Percentiles rank a stretch among this genome's conserved stretches.
These are phyloP conservation scores for Phoma sp. DNA, from an alignment of 2,329 filamentous ascomycete genomes.

Conservation along the genomic window DNA sequence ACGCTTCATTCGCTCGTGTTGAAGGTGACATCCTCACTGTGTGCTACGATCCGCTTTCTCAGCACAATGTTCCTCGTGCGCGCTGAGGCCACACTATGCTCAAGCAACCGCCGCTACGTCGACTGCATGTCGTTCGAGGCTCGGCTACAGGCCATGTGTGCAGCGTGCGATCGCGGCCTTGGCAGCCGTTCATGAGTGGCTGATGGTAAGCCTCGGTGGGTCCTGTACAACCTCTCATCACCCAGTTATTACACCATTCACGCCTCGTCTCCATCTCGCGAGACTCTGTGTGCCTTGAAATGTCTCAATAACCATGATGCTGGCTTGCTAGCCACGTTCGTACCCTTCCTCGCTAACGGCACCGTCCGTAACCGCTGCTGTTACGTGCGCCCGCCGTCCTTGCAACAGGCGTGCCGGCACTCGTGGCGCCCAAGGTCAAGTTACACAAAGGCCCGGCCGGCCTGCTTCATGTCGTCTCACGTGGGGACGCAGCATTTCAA, in stretches of 20 bases:
- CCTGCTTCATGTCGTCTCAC: constrained; percentile 48
- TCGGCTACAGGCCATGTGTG: constrained; percentile 34
- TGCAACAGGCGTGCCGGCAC: constrained; percentile 43
- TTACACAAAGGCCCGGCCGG: constrained; percentile 39
- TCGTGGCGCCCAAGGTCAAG: constrained; percentile 44
- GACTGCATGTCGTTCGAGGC: constrained; percentile 11
- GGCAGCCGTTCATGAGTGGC: constrained; percentile 31
- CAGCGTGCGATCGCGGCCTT: constrained; percentile 29
- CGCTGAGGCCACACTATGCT: constrained; percentile 8
- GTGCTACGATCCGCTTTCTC: neutral
- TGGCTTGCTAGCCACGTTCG: constrained; percentile 38
- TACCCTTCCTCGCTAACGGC: constrained; percentile 31
- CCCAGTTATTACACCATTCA: constrained; percentile 23
- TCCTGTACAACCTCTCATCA: constrained; percentile 38
- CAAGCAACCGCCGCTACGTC: constrained; percentile 25
- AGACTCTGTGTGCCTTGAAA: constrained; percentile 27
- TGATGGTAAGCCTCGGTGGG: constrained; percentile 22
- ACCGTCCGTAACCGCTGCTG: constrained; percentile 33
- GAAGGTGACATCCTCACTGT: neutral
- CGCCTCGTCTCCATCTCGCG: constrained; percentile 28
- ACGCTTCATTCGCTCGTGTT: neutral
- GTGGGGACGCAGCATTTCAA: constrained; percentile 43
- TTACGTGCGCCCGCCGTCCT: constrained; percentile 33
- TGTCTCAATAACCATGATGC: constrained; percentile 26
- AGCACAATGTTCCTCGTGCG: constrained; percentile 6